Conservation (phyloP, 208 protist species). For the Naegleria fowleri region DNA sequence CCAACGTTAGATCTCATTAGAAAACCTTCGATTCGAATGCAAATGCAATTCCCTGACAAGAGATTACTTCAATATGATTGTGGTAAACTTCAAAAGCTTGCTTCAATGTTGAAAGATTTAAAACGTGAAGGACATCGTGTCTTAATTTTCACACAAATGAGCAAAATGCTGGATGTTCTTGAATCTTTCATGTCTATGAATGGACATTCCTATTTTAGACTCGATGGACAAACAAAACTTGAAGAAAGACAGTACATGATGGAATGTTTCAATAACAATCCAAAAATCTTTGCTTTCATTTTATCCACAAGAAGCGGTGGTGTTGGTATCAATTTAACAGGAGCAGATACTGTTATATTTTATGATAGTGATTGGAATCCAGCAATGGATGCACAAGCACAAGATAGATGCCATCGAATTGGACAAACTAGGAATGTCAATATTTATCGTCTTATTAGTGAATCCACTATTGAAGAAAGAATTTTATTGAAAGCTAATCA, state of each 20-base stretch:
- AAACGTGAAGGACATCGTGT: conserved; percentile 60
- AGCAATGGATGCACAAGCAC: conserved; percentile 93
- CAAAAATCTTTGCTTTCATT: conserved; percentile 91
- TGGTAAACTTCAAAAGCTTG: conserved; percentile 89
- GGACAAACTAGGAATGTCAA: conserved; percentile 91
- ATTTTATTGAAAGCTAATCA: conserved; percentile 88
- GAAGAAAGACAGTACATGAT: conserved; percentile 81
- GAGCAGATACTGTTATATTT: conserved; percentile 98
- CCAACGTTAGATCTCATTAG: background rate
- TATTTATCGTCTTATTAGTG: conserved; percentile 89
- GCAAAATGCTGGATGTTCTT: conserved; percentile 91
- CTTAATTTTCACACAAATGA: conserved; percentile 98
- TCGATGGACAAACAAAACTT: conserved; percentile 83
- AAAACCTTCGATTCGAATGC: conserved; percentile 31
- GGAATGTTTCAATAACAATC: conserved; percentile 84
- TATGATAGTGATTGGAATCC: conserved; percentile 99
- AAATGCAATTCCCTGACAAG: conserved; percentile 87
- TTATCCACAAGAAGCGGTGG: conserved; percentile 81
- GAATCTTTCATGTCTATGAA: conserved; percentile 86
- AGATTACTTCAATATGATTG: conserved; percentile 90
- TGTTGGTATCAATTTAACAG: conserved; percentile 62
- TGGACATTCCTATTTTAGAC: conserved; percentile 79
- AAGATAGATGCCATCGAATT: conserved; percentile 94
- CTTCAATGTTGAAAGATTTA: conserved; percentile 62
- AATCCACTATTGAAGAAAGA: conserved; percentile 90